Base-by-base conservation (phyloP, 2,329 filamentous ascomycete genomes). In the Sclerotinia trifoliorum region DNA sequence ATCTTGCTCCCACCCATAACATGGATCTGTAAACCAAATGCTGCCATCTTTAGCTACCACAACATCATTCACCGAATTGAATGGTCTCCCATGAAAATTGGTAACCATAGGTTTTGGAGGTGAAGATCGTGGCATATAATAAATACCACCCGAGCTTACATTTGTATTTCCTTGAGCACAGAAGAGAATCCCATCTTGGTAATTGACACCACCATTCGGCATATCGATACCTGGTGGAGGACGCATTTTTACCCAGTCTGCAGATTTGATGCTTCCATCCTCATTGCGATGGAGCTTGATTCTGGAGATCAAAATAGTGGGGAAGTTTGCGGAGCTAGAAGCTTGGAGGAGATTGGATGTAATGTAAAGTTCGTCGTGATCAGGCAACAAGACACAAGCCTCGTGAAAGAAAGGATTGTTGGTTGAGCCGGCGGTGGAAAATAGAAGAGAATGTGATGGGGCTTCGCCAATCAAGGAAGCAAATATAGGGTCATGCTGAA, bases 11-110 rank as follows among this genome's bases (percentile, higher is more conserved):
- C 81, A 84, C 3, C 85, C 87, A 71, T 89, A 89, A 10, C 83
- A 80, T 0, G 85, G 83, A 68, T 90, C 87, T 1, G 86, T 89
- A 73, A 90, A 89, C 79, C 87, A 90, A n/a, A 89, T 78, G 35
- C 86, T 82, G n/a, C 81, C 81, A 68, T 83, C 87, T 15, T 77
- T 75, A 42, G 85, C 81, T 71, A 88, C 82, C 1, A 81, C 80
- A 0, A 85, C 80, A 69, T 89, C 87, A 71, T 88, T 88, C 15
- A 88, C 77, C 0, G 85, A 88, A 74, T 83, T 86, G 77, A 88
- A 89, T 52, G 26, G 80, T 3, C 85, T 82, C 24, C 86, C 86
- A 62, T 85, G 85, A 74, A 80, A 90, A 75, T 85, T 86, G 72
- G 86, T 86, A 21, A 89, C 68, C 17, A 90, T 77, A 1, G 44